Conservation (phyloP, 352 stramenopile species). For the Lagenidium giganteum region DNA sequence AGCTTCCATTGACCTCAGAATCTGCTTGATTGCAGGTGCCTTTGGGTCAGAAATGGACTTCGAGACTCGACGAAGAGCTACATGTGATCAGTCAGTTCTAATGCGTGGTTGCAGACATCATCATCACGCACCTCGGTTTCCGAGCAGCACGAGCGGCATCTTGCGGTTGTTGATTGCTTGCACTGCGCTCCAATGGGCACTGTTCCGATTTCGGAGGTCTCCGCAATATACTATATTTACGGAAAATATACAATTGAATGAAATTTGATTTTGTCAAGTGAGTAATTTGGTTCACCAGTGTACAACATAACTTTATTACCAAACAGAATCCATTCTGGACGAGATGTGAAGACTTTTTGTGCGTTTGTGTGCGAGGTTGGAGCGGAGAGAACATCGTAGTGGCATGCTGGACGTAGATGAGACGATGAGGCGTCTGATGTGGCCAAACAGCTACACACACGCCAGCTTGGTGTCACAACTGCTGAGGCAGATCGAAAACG, state of each 20-base stretch:
- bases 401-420: not conserved
- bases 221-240: not conserved
- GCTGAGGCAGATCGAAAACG: constrained; percentile 86
- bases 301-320: not conserved
- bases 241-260: too few relatives aligned
- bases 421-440: not conserved
- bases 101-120: not conserved
- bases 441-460: constrained; percentile 48
- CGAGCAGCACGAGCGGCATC: constrained; percentile 68
- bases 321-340: not conserved
- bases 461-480: constrained; percentile 87
- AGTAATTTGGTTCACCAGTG: not conserved
- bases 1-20: constrained; percentile 56
- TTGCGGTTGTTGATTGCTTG: not conserved
- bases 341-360: too few relatives aligned
- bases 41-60: constrained; percentile 57
- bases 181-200: not conserved
- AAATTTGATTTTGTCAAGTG: constrained; percentile 15
- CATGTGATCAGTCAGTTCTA: not conserved
- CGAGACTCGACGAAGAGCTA: constrained; percentile 66
- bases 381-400: too few relatives aligned
- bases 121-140: constrained; percentile 45
- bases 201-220: not conserved
- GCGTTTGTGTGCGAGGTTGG: too few relatives aligned
- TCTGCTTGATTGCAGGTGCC: constrained; percentile 32